Percentiles rank a stretch among this genome's conserved stretches.
Conservation (phyloP, 805 yeast genomes). For the Candida ipomoeae region DNA sequence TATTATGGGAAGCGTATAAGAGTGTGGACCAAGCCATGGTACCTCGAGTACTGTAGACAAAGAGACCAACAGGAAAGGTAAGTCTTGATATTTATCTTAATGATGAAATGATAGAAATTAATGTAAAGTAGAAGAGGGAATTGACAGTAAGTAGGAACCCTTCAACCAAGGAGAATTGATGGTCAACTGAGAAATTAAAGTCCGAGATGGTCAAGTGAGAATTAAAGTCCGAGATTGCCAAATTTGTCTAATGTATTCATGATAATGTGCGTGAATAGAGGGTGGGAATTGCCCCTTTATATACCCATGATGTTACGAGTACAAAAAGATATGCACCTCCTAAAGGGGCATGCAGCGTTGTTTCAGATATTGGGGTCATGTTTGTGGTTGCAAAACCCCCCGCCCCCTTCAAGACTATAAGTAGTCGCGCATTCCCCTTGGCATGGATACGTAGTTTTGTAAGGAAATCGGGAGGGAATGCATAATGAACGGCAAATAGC, state of each 20-base stretch:
- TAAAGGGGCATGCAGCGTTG: not conserved
- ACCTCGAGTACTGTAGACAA: slow-evolving; percentile 22
- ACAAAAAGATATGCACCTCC: not conserved
- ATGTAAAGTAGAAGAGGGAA: no score
- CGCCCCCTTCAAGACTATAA: not conserved
- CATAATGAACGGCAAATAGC: not conserved
- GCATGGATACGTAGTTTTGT: not conserved
- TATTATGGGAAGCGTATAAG: slow-evolving; percentile 59
- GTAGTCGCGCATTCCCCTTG: not conserved
- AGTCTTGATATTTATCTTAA: not conserved
- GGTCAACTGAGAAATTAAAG: no score
- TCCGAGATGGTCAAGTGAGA: no score
- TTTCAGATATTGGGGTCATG: not conserved
- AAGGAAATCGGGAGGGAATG: not conserved
- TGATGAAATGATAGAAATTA: no score
- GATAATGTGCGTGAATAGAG: no score
- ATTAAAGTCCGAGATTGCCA: not conserved
- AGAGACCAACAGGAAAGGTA: slow-evolving; percentile 11
- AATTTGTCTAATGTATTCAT: not conserved
- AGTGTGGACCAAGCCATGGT: slow-evolving; percentile 53
- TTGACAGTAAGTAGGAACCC: no score
- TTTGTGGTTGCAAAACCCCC: not conserved
- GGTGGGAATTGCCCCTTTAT: not conserved
- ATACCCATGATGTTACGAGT: not conserved
- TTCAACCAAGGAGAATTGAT: no score